Conservation (phyloP, 306 rosid species). For the Vigna hirtella region DNA sequence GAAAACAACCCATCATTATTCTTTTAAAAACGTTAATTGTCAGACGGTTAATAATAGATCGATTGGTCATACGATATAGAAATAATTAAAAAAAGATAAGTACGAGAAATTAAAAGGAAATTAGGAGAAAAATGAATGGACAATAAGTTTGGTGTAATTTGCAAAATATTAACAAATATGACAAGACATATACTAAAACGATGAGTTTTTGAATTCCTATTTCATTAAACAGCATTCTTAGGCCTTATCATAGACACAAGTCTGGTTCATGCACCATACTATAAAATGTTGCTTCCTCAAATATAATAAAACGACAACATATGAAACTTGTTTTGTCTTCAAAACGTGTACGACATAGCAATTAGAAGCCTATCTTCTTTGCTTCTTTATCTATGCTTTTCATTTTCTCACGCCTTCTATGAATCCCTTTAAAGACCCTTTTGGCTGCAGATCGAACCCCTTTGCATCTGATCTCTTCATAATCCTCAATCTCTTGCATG, state of each 20-base stretch:
- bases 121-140: conserved; percentile 29
- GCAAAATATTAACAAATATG: conserved; percentile 24
- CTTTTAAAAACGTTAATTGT: no score
- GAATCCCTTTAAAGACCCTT: conserved; percentile 53
- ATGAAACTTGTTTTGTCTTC: conserved; percentile 24
- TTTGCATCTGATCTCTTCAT: conserved; percentile 52
- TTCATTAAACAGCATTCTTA: conserved; percentile 28
- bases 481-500: conserved; percentile 80
- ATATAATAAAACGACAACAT: conserved; percentile 30
- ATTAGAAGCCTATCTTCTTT: conserved; percentile 37
- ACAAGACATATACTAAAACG: conserved; percentile 34
- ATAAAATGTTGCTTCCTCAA: conserved; percentile 39
- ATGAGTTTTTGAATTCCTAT: conserved; percentile 39
- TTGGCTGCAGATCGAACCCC: conserved; percentile 67
- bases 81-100: background rate
- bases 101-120: conserved; percentile 4
- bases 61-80: background rate
- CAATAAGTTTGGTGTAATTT: conserved; percentile 6
- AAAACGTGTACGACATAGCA: conserved; percentile 27
- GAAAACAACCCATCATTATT: accelerated
- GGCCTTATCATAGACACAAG: conserved; percentile 28
- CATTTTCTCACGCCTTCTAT: conserved; percentile 44
- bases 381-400: background rate
- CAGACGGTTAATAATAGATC: accelerated
- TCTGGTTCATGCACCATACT: conserved; percentile 31